Evolutionary conservation across 257 asterid genomes (phyloP), one percentile per base, ranked within the genome.

Genomic region (Primulina tabacum): DNA sequence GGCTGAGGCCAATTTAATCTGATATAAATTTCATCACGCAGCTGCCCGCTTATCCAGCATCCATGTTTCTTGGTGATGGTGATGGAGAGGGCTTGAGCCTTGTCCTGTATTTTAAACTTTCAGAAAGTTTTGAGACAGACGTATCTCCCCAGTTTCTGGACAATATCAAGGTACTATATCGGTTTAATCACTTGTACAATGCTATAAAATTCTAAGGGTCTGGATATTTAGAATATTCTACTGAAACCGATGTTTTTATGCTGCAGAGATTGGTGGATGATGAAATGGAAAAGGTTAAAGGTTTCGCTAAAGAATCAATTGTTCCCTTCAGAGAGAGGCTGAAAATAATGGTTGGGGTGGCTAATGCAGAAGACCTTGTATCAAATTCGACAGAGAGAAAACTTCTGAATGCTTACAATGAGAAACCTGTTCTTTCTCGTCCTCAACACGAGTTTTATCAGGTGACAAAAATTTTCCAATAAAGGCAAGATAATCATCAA

Each of bases 351-450:
- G 96, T 80, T 50, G 95, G 97, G 43, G 89, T 80, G 59, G 92
- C 78, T 28, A 92, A 92, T 80, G 90, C 92, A 0, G 97, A 92
- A 18, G 95, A 86, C 30, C 85, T 92, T 24, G 92, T 82, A 71
- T 82, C 95, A 28, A 87, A 75, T 73, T 79, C 89, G 20, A 78
- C 97, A 4, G 97, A 92, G 74, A 86, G 81, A 76, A 92, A 92
- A 79, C 92, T 92, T 30, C 75, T 92, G 52, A 65, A 77, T 20
- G 95, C 94, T 2, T 92, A 92, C 87, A 92, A 92, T 16, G 95
- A 89, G 76, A 92, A 89, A 67, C 97, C 96, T 0, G 96, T 92
- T 62, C 96, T 92, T 64, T 92, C 97, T 32, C 95, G 96, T 29
- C 97, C 97, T 71, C 98, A 92, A 63, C 98, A 92, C 76, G 79